Evolutionary conservation across 805 yeast genomes (phyloP), one percentile per base, ranked within the genome.

Genomic region (Blastobotrys peoriensis): DNA sequence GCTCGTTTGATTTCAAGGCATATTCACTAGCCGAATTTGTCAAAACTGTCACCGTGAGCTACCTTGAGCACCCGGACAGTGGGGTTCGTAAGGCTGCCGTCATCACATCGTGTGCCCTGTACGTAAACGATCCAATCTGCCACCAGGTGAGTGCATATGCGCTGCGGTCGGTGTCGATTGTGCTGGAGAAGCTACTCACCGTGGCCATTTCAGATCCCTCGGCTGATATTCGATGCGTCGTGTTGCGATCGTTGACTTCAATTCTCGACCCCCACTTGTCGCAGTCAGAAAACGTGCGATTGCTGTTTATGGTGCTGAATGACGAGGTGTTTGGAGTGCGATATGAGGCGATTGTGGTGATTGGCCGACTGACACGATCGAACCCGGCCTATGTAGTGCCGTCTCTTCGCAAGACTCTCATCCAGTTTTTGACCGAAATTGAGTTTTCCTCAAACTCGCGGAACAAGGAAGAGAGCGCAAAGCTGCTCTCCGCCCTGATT

Each of bases 361-460:
- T 93, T 47, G 98, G 98, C 2, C 73, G 97, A 45, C 65, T 93
- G 15, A 83, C 96, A 0, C 66, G 78, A 1, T 82, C 87, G 34
- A 93, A 93, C 56, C 98, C 99, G 0, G 97, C 98, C 0, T 91
- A 87, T 62, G 86, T 93, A 50, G 88, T 91, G 33, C 98, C 99
- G 0, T 86, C 95, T 0, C 69, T 93, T 43, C 74, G 98, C 54
- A 91, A 87, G 60, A 79, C 91, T 0, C 65, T 94, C 49, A 78
- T 93, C 36, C 97, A 91, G 60, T 70, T 89, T 10, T 63, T 94
- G 38, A 87, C 96, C 0, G 85, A 86, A 48, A 67, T 93, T 41
- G 95, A 88, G 56, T 88, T 81, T 61, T 84, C 95, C 1, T 79
- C 83, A 8, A 76, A 80, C 37, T 75, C 87, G 27, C 65, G 83